Conservation (phyloP, 2,329 filamentous ascomycete genomes). For the Fusarium longipes region DNA sequence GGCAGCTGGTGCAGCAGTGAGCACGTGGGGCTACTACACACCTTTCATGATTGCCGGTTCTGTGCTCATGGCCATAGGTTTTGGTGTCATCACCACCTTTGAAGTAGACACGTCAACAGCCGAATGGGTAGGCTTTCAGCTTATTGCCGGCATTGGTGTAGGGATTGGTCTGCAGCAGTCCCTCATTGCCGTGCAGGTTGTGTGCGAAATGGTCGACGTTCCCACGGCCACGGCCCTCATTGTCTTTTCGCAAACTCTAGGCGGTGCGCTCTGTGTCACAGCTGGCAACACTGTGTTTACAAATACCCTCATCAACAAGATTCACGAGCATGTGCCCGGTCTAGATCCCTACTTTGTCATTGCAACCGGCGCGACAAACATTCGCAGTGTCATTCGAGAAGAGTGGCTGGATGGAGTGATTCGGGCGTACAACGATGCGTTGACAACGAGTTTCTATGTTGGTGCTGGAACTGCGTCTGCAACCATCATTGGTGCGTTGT, state of each 20-base stretch:
- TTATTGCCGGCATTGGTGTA: slow-evolving; percentile 50
- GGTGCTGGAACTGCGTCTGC: slow-evolving; percentile 58
- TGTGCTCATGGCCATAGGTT: slow-evolving; percentile 51
- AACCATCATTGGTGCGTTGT: slow-evolving; percentile 55
- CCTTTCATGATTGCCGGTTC: slow-evolving; percentile 56
- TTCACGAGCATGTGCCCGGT: slow-evolving; percentile 51
- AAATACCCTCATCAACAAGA: slow-evolving; percentile 56
- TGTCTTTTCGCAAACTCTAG: slow-evolving; percentile 52
- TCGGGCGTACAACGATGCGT: slow-evolving; percentile 58
- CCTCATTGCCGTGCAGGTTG: slow-evolving; percentile 57
- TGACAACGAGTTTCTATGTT: slow-evolving; percentile 57
- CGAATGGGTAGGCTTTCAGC: slow-evolving; percentile 60
- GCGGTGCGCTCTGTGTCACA: slow-evolving; percentile 60
- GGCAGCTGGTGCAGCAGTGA: slow-evolving; percentile 51
- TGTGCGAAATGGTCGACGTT: slow-evolving; percentile 46
- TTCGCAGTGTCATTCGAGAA: slow-evolving; percentile 47
- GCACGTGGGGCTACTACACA: slow-evolving; percentile 57
- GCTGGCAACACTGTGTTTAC: slow-evolving; percentile 63
- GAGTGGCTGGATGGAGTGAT: slow-evolving; percentile 51
- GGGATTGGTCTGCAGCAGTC: slow-evolving; percentile 60
- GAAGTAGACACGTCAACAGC: slow-evolving; percentile 47
- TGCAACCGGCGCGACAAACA: slow-evolving; percentile 52
- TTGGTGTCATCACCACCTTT: slow-evolving; percentile 58
- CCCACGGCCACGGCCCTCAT: slow-evolving; percentile 53
- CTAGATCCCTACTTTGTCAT: slow-evolving; percentile 51